Base-by-base conservation (phyloP, 257 asterid genomes). In the Fraxinus americana region DNA sequence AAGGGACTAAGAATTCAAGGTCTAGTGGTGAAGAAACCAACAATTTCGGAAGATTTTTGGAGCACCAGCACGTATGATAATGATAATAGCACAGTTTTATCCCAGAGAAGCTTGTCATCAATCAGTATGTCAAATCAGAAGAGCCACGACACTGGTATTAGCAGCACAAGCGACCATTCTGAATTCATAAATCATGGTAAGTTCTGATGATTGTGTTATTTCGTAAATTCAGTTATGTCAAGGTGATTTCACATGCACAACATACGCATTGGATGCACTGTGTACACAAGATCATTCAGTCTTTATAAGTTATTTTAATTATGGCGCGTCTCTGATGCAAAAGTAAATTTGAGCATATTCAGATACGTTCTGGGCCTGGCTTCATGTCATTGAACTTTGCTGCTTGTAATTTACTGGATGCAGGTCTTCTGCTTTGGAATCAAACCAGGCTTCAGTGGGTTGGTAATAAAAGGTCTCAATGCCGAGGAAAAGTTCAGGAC, bases 161-260 rank as follows among this genome's bases (percentile, higher is more conserved):
- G 83, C 73, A 80, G 81, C 82, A 81, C 80, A 41, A 84, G 75
- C 83, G 86, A 75, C 75, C 91, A 85, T 70, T 61, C 88, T 1
- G 97, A 92, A 78, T 92, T 92, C 83, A 65, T 92, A 78, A 90
- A 92, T 82, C 91, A 87, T 41, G 96, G 97, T 78, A 87, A 83
- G 91, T 83, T 78, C 73, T 32, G 9, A 67, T 35, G 14, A 66
- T 69, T 38, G 41, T 82, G 21, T 38, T 29, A 13, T 19, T 39
- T 71, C 48, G 9, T 61, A 52, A 71, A 43, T 61, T 16, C 61
- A 48, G 25, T 54, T 5, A 19, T 17, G 12, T 7, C 5, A 48
- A 48, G 27, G 65, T 19, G 11, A 54, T 54, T 54, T 54, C 27
- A 54, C 11, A n/a, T 54, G 27, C 6, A 10, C 35, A 67, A 74